Percentiles rank a stretch among this genome's conserved stretches.
phyloP scores from a whole-genome alignment of 371 early-diverging fungal species.

The Rhizopus delemar region DNA sequence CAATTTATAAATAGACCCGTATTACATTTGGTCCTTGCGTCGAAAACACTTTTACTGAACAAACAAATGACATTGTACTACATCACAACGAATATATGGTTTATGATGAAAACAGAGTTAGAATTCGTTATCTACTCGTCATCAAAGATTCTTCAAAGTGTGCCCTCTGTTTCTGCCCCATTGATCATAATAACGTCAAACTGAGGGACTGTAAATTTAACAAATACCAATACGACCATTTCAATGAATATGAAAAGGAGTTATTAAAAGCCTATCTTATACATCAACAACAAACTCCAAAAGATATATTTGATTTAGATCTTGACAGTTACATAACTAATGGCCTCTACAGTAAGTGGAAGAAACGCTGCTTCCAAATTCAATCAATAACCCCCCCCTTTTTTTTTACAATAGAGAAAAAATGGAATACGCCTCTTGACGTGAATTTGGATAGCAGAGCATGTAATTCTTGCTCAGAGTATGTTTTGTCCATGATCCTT shows the following conservation, averaged over 20 bases:
- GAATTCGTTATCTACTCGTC: slow-evolving; percentile 55
- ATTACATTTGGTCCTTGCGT: slow-evolving; percentile 51
- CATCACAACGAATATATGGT: slow-evolving; percentile 63
- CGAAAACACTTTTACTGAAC: neutral
- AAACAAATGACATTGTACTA: slow-evolving; percentile 10
- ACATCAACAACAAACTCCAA: slow-evolving; percentile 14
- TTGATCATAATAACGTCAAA: slow-evolving; percentile 10
- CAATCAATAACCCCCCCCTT: neutral
- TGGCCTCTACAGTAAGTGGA: slow-evolving; percentile 35
- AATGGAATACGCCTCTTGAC: slow-evolving; percentile 39
- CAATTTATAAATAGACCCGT: slow-evolving; percentile 13
- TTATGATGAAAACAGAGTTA: slow-evolving; percentile 52
- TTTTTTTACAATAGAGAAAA: slow-evolving; percentile 18
- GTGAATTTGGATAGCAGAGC: slow-evolving; percentile 31
- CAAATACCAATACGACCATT: slow-evolving; percentile 4
- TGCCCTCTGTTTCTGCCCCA: slow-evolving; percentile 31
- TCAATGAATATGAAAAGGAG: slow-evolving; percentile 32
- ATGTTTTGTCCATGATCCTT: slow-evolving; percentile 33
- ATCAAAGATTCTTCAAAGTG: slow-evolving; percentile 47
- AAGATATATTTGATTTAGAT: slow-evolving; percentile 30
- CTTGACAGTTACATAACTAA: slow-evolving; percentile 23
- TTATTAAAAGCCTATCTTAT: slow-evolving; percentile 28
- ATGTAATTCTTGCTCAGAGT: slow-evolving; percentile 39
- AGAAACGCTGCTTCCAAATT: neutral
- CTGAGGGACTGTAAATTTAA: slow-evolving; percentile 23